Base-by-base conservation (phyloP, 768 basidiomycete species). In the Panaeolus cyanescens region DNA sequence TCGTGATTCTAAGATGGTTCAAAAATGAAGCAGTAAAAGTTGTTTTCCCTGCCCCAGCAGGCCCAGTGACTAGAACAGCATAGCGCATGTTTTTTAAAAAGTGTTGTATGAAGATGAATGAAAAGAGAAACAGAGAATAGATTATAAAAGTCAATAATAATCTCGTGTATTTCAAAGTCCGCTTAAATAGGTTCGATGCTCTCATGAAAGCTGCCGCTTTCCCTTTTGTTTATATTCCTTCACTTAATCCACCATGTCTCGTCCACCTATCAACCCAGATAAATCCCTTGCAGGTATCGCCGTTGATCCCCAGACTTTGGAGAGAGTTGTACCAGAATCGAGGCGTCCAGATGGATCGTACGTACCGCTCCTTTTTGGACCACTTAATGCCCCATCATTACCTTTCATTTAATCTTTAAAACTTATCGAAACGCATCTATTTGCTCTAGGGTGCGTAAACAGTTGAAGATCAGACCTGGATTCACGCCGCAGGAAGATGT, bases 41-140 rank as follows among this genome's bases (percentile, higher is more conserved):
- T 0, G 95, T 93, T 79, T 99, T 99, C 55, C 97, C 97, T 13
- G 97, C 95, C 55, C 97, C 97, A 2, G 97, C 97, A 54, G 97
- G 97, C n/a, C 97, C 97, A 59, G 90, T 92, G 55, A 95, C 85
- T 50, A 95, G 83, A 30, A 94, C 89, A 6, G 93, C 93, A 77
- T 95, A 95, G 62, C 93, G 89, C 93, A 95, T 95, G 39, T 56
- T 50, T 50, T 50, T 39, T 20, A 54, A 61, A 58, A 32, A n/a
- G 15, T 20, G 32, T 53, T 56, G 28, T n/a, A 55, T 59, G 32
- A 50, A 58, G 59, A 58, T 36, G 33, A n/a, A n/a, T n/a, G 12
- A 55, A 54, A 54, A 54, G 40, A 45, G 13, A 32, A 37, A 39
- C 28, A 42, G 53, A 57, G 34, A 54, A 62, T 36, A 53, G 53